Percentiles rank a stretch among this genome's conserved stretches.
Evolutionary conservation across 1,284 basidiomycete species (phyloP).

Genomic region (Cryptococcus hybrid): DNA sequence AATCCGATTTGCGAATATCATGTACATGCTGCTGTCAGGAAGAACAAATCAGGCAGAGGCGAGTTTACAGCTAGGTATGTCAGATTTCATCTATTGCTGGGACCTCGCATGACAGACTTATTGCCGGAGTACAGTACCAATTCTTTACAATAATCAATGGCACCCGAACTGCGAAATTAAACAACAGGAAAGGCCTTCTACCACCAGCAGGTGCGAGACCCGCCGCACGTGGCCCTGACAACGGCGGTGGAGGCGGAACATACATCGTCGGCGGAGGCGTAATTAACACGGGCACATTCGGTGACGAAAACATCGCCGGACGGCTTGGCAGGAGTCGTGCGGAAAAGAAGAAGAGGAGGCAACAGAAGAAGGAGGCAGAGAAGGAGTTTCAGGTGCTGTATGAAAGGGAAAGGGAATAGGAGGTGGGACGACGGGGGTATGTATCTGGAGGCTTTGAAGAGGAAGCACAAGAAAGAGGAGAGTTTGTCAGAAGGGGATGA

Average conservation of each 20-base stretch:
- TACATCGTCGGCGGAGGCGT: slow-evolving; percentile 68
- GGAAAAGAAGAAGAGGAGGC: slow-evolving; percentile 63
- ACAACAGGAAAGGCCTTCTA: no score
- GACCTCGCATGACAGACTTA: no score
- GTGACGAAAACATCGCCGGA: slow-evolving; percentile 59
- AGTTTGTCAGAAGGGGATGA: neutral
- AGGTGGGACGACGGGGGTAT: slow-evolving; percentile 38
- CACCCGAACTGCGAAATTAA: no score
- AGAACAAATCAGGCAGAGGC: slow-evolving; percentile 65
- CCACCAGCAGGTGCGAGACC: neutral
- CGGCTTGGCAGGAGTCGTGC: slow-evolving; percentile 70
- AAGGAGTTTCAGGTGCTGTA: slow-evolving; percentile 60
- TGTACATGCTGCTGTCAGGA: slow-evolving; percentile 73
- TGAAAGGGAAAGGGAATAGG: slow-evolving; percentile 35
- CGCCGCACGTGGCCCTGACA: neutral
- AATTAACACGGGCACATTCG: slow-evolving; percentile 57
- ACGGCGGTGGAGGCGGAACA: slow-evolving; percentile 59
- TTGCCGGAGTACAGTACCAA: slow-evolving; percentile 24
- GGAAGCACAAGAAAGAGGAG: neutral
- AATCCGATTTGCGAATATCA: slow-evolving; percentile 83
- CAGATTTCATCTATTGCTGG: neutral
- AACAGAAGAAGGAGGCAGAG: slow-evolving; percentile 62
- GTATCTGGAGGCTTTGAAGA: slow-evolving; percentile 31
- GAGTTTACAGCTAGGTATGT: slow-evolving; percentile 78
- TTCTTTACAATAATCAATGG: slow-evolving; percentile 46